Evolutionary conservation across 441 rosid genomes (phyloP), one percentile per base, ranked within the genome.

Genomic region (Erodium texanum): DNA sequence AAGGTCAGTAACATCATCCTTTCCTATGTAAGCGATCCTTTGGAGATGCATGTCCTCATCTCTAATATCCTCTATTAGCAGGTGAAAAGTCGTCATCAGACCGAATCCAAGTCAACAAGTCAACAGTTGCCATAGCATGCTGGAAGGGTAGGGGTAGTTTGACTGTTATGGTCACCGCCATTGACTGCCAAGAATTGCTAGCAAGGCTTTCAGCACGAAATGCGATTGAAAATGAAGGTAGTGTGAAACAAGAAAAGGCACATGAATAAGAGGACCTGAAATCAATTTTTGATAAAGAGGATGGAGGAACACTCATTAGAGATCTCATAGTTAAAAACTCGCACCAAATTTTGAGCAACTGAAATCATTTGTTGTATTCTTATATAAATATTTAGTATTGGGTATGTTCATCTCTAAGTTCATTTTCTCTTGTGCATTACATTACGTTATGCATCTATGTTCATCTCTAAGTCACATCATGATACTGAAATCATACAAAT

Each of bases 61-160:
- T 1, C 65, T 12, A 63, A 27, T 27, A 27, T 27, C 29, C 29
- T 27, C 71, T 70, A 41, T 64, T 48, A 72, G 78, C 86, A 81
- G 96, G 78, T 70, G 70, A 71, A 56, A 72, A 79, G 64, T 54
- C 71, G 24, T 69, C 36, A 10, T 69, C 79, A 50, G 82, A 76
- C 71, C 64, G 69, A 18, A 67, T 79, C 43, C 73, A 77, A 75
- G 81, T 79, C 66, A 84, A 79, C 66, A 72, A 80, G 16, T 82
- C 87, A 16, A 78, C 86, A 7, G 77, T 87, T 68, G 97, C 96
- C 78, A 92, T 94, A 19, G 92, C 89, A 43, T 92, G 99, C 84
- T 88, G 98, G 99, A 92, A 79, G 82, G 98, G 99, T 1, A 82
- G 82, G 73, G 81, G 81, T 62, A 86, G 87, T 73, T 81, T 89